phyloP scores from a whole-genome alignment of 306 rosid genomes.

The Sesbania bispinosa region DNA sequence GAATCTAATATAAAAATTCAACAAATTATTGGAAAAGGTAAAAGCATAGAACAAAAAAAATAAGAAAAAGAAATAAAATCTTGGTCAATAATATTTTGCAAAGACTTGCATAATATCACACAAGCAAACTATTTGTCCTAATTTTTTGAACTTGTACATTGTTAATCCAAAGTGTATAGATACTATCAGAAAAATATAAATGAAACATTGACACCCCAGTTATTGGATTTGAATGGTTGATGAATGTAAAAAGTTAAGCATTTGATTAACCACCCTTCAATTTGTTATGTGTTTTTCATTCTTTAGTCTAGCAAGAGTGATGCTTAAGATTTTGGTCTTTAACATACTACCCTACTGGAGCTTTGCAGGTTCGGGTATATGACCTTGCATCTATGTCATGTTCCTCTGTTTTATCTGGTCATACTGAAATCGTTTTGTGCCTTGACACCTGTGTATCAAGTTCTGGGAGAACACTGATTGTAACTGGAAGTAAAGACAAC shows the following conservation, averaged over 20 bases:
- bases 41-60: too few relatives aligned
- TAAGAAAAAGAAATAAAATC: neutral
- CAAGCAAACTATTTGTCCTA: neutral
- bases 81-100: neutral
- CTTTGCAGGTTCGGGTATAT: slow-evolving; percentile 84
- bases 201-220: neutral
- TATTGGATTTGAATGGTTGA: neutral
- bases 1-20: too few relatives aligned
- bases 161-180: neutral
- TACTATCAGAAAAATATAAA: neutral
- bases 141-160: neutral
- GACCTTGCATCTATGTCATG: slow-evolving; percentile 88
- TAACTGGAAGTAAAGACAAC: slow-evolving; percentile 92
- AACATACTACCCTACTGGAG: slow-evolving; percentile 27
- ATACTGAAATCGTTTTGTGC: slow-evolving; percentile 74
- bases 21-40: neutral
- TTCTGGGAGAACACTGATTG: slow-evolving; percentile 66
- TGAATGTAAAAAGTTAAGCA: slow-evolving; percentile 1
- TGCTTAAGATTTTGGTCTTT: slow-evolving; percentile 20
- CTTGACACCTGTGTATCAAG: slow-evolving; percentile 85
- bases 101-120: neutral
- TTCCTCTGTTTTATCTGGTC: slow-evolving; percentile 82
- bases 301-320: neutral
- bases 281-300: neutral
- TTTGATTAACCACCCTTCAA: slow-evolving; percentile 24